These are phyloP conservation scores for Phycomyces nitens DNA, from an alignment of 192 early-diverging fungal genomes.

Conservation along the genomic window DNA sequence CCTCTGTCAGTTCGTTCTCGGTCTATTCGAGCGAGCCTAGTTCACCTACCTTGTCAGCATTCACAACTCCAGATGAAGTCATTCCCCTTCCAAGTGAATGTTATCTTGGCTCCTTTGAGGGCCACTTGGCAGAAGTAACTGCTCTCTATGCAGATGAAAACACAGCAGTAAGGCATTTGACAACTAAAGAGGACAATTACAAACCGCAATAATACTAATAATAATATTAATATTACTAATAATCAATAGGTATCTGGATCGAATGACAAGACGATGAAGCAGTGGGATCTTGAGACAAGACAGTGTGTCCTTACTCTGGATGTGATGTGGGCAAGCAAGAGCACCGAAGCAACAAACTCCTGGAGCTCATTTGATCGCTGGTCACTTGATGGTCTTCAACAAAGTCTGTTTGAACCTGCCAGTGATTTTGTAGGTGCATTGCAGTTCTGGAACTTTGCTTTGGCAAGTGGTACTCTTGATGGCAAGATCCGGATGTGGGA, in stretches of 20 bases:
- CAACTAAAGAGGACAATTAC: neutral
- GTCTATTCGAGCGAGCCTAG: slow-evolving; percentile 1
- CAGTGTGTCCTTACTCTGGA: slow-evolving; percentile 63
- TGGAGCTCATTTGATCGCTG: neutral
- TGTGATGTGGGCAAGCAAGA: slow-evolving; percentile 60
- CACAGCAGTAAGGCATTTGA: slow-evolving; percentile 24
- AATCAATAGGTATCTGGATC: slow-evolving; percentile 64
- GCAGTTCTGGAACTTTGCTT: slow-evolving; percentile 70
- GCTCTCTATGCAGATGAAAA: slow-evolving; percentile 52
- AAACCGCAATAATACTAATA: slow-evolving; percentile 1
- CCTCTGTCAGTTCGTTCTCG: slow-evolving; percentile 17
- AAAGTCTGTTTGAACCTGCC: slow-evolving; percentile 27
- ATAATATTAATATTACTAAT: slow-evolving; percentile 28
- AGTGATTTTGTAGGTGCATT: slow-evolving; percentile 64
- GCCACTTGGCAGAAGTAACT: slow-evolving; percentile 44
- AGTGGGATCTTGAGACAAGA: slow-evolving; percentile 74
- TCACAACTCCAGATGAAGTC: neutral
- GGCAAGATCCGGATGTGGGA: slow-evolving; percentile 78
- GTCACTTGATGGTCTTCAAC: slow-evolving; percentile 1
- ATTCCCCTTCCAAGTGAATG: neutral
- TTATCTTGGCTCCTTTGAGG: slow-evolving; percentile 33
- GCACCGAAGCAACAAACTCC: neutral
- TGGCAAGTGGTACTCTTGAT: slow-evolving; percentile 72
- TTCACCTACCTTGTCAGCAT: slow-evolving; percentile 6
- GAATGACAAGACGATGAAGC: slow-evolving; percentile 70